phyloP scores from a whole-genome alignment of 1,139 yeast species.

The Starmera stellimalicola region DNA sequence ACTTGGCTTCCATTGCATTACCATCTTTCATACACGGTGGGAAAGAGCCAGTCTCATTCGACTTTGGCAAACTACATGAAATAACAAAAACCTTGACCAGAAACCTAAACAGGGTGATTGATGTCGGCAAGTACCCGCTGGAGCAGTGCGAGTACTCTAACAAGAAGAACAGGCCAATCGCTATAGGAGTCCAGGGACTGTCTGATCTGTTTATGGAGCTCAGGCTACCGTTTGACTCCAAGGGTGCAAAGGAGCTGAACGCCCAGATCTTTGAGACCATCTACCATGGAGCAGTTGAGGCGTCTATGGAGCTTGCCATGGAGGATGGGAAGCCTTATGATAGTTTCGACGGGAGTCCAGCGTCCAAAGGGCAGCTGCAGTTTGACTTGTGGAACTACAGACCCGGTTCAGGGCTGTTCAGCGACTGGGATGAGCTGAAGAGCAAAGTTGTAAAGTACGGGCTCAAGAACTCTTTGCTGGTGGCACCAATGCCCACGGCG shows the following conservation, averaged over 20 bases:
- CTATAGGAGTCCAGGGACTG: constrained; percentile 84
- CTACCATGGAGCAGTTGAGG: constrained; percentile 78
- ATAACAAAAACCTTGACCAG: constrained; percentile 65
- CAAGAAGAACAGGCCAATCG: constrained; percentile 73
- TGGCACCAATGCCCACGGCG: constrained; percentile 97
- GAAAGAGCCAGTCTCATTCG: constrained; percentile 39
- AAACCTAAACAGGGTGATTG: constrained; percentile 71
- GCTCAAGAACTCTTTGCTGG: constrained; percentile 69
- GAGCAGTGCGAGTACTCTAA: constrained; percentile 60
- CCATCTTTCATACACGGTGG: constrained; percentile 49
- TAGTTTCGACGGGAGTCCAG: constrained; percentile 69
- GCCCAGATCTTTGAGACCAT: constrained; percentile 82
- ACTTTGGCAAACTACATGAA: constrained; percentile 60
- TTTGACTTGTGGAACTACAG: constrained; percentile 64
- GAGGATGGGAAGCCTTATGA: constrained; percentile 57
- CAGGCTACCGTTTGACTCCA: constrained; percentile 71
- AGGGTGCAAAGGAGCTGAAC: constrained; percentile 62
- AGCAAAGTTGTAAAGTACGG: constrained; percentile 50
- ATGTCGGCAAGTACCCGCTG: constrained; percentile 70
- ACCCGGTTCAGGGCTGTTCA: constrained; percentile 28
- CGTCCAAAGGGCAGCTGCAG: constrained; percentile 68
- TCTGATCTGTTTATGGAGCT: constrained; percentile 74
- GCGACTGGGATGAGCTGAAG: constrained; percentile 65
- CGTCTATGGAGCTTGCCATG: constrained; percentile 65
- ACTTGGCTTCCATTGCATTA: constrained; percentile 76